Evolutionary conservation across 179 eudicot species (phyloP), one percentile per base, ranked within the genome.

Genomic region (Drosera spatulata): DNA sequence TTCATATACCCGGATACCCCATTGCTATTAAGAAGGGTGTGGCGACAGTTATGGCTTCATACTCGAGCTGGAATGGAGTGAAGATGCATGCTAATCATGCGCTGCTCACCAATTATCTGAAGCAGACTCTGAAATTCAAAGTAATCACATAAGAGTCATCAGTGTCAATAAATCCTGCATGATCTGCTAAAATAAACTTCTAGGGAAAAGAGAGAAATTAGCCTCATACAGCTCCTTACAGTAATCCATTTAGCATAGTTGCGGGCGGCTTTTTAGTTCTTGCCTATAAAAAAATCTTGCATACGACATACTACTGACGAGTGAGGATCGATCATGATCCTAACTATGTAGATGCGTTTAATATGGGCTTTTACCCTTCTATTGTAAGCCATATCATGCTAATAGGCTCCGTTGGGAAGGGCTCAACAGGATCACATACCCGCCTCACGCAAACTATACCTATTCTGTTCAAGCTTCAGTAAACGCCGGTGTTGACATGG

Each of bases 401-500:
- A 22, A 22, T 22, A 22, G 33, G 14, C 33, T 22, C 33, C 0
- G 33, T 22, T 81, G 78, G 76, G 69, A 81, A 52, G 86, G 79
- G 3, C 73, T 81, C 55, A 83, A 81, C 77, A 76, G 79, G 54
- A 76, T 81, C 48, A 81, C 86, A 10, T 66, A 77, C 53, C 83
- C 86, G 7, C 69, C 81, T 41, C 77, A 66, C 58, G 77, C 83
- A 15, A 79, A 81, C 63, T 81, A 81, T 56, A 5, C 75, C 3
- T 79, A 81, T 73, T 81, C 86, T 0, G 81, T 79, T 41, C 79
- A 76, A 71, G 79, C 77, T 15, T 63, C 69, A 42, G 74, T 81
- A 61, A 63, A 13, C 7, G 86, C 86, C 54, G 86, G 86, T 42
- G 56, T 81, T 54, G 86, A 81, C 61, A 79, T 81, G 86, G 81